Conservation (phyloP, 2,329 filamentous ascomycete species). For the Stagonosporopsis rhizophila region DNA sequence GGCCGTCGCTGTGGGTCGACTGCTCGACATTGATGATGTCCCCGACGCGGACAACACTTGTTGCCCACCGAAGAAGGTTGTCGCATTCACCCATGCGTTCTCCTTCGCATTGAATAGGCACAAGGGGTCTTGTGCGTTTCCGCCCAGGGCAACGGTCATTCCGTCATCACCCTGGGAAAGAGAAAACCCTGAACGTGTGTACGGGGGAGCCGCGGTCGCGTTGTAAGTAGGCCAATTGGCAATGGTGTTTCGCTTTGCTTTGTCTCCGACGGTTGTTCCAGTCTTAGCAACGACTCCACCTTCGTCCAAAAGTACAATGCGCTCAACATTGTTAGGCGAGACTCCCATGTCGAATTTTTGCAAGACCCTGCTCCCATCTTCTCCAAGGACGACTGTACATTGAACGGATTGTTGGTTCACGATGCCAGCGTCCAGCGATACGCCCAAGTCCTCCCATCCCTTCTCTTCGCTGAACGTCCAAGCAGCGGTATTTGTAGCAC, state of each 20-base stretch:
- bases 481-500: slow-evolving; percentile 69
- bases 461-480: slow-evolving; percentile 71
- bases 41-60: slow-evolving; percentile 41
- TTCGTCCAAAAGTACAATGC: slow-evolving; percentile 70
- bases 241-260: slow-evolving; percentile 63
- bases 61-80: slow-evolving; percentile 64
- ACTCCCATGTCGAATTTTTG: slow-evolving; percentile 78
- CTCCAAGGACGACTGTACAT: slow-evolving; percentile 70
- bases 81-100: slow-evolving; percentile 81
- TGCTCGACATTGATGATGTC: slow-evolving; percentile 44
- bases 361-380: slow-evolving; percentile 79
- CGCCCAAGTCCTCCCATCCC: slow-evolving; percentile 73
- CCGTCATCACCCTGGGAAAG: slow-evolving; percentile 72
- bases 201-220: slow-evolving; percentile 70
- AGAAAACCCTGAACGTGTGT: slow-evolving; percentile 71
- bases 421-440: slow-evolving; percentile 67
- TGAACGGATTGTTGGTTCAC: slow-evolving; percentile 66
- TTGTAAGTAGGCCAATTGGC: slow-evolving; percentile 82
- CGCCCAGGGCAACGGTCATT: slow-evolving; percentile 79
- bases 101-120: slow-evolving; percentile 77
- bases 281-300: slow-evolving; percentile 60
- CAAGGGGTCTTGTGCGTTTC: slow-evolving; percentile 67
- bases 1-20: slow-evolving; percentile 30
- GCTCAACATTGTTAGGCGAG: slow-evolving; percentile 76
- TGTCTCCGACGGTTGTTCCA: slow-evolving; percentile 57